Conservation (phyloP, 2,329 filamentous ascomycete genomes). For the Stachybotrys chlorohalonatus region DNA sequence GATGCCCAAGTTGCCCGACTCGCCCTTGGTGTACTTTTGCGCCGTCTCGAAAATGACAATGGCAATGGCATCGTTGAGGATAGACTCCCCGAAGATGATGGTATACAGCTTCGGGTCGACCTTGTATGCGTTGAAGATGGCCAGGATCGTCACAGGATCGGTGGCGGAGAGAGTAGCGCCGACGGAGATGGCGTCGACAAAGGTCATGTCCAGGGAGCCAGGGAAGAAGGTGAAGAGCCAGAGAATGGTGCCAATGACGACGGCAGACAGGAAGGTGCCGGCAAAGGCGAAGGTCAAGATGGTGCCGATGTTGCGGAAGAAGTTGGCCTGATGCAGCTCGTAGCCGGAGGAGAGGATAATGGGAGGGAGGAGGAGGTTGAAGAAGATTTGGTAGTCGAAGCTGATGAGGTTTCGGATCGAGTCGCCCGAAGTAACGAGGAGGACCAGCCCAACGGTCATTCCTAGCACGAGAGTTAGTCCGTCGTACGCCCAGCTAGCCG, state of each 20-base stretch:
- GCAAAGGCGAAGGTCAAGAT: conserved; percentile 97
- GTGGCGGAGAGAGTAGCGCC: conserved; percentile 94
- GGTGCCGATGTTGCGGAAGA: conserved; percentile 95
- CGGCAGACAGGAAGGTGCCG: conserved; percentile 90
- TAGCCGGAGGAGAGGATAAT: conserved; percentile 97
- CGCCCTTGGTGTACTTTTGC: conserved; percentile 77
- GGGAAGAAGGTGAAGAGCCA: conserved; percentile 85
- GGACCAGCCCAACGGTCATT: conserved; percentile 87
- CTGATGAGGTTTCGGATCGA: conserved; percentile 85
- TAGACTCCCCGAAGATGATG: conserved; percentile 96
- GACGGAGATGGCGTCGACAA: conserved; percentile 93
- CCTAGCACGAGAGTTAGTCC: conserved; percentile 40
- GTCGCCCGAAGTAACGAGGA: conserved; percentile 71
- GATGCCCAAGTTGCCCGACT: conserved; percentile 62
- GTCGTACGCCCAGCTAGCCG: conserved; percentile 7
- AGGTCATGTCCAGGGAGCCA: conserved; percentile 73
- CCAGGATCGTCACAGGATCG: conserved; percentile 93
- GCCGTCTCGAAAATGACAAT: conserved; percentile 98
- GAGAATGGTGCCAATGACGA: conserved; percentile 84
- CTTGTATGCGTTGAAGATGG: conserved; percentile 99
- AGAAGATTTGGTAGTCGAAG: conserved; percentile 99
- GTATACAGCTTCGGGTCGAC: conserved; percentile 98
- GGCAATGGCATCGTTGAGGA: conserved; percentile 94
- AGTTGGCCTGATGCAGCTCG: conserved; percentile 96
- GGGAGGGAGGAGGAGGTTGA: conserved; percentile 95